A percentile compares a stretch with the other conserved stretches of the same genome.
These are phyloP conservation scores for Rhodotorula sp. DNA, from an alignment of 1,284 basidiomycete species.

Conservation along the genomic window DNA sequence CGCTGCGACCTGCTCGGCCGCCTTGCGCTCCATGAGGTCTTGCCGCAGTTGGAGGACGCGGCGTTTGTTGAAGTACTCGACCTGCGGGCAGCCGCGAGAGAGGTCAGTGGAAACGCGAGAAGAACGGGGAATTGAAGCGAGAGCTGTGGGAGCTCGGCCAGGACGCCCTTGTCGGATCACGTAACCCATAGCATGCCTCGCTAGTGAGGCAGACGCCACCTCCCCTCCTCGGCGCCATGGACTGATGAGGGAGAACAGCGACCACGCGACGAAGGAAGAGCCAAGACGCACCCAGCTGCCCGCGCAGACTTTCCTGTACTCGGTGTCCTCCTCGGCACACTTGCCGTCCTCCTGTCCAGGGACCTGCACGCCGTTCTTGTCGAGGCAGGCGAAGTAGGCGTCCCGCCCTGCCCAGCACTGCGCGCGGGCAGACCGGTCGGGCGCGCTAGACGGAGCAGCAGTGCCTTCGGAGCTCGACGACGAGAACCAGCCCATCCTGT, in stretches of 20 bases:
- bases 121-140: neutral
- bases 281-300: slow-evolving; percentile 71
- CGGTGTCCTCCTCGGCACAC: slow-evolving; percentile 60
- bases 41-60: slow-evolving; percentile 61
- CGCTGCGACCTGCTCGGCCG: slow-evolving; percentile 26
- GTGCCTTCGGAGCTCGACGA: neutral
- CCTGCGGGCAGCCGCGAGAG: slow-evolving; percentile 54
- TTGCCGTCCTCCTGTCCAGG: slow-evolving; percentile 58
- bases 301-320: slow-evolving; percentile 69
- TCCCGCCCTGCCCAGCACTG: slow-evolving; percentile 75
- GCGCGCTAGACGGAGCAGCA: slow-evolving; percentile 42
- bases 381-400: slow-evolving; percentile 73
- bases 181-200: no score
- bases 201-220: no score
- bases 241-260: neutral
- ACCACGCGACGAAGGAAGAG: neutral
- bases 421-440: slow-evolving; percentile 51
- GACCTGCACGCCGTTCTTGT: slow-evolving; percentile 64
- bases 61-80: slow-evolving; percentile 80
- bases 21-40: slow-evolving; percentile 48
- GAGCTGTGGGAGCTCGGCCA: no score
- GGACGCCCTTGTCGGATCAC: no score
- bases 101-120: neutral
- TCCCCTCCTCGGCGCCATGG: neutral
- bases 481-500: slow-evolving; percentile 35